Base-by-base conservation (phyloP, 1,284 basidiomycete genomes). In the Athelia sp. region DNA sequence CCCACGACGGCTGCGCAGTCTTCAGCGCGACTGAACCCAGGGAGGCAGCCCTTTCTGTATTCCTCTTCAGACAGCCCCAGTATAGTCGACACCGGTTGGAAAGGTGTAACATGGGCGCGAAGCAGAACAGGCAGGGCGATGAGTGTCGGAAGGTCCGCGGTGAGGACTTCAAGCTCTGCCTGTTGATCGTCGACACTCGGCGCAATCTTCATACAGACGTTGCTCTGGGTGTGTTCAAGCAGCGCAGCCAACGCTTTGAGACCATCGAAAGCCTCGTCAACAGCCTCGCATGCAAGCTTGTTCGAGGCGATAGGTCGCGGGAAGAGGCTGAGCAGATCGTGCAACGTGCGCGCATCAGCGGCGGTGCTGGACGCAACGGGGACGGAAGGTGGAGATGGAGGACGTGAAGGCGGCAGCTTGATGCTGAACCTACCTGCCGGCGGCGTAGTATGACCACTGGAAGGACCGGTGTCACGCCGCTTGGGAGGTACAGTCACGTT, bases 1-100 rank as follows among this genome's bases (percentile, higher is more conserved):
- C 75, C 82, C 26, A 89, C 78, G 11, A 76, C 66, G 17, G 66
- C 65, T 43, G 80, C 80, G 54, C 79, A 87, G 57, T 88, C 84
- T 54, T 90, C 88, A 35, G 87, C 88, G 46, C 86, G 72, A 13
- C 82, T 80, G 60, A 89, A 90, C 17, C 87, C 87, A 34, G 78
- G 68, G 38, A 90, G 66, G 62, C 82, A 90, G 34, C 77, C 76
- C 53, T 71, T 74, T 46, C 84, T 72, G 58, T 90, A 90, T 55
- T 78, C 78, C 3, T 69, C 74, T 57, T 84, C 85, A 0, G 74
- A 59, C 15, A 88, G 59, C 14, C 77, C 77, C 17, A 88, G 64
- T 56, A 87, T 72, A 13, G 66, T 58, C 3, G 82, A 64, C 24
- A 88, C 75, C 4, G 73, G 66, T 23, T 62, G 64, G 22, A 65